Conservation (phyloP, 2,329 filamentous ascomycete species). For the Diatrype stigma region DNA sequence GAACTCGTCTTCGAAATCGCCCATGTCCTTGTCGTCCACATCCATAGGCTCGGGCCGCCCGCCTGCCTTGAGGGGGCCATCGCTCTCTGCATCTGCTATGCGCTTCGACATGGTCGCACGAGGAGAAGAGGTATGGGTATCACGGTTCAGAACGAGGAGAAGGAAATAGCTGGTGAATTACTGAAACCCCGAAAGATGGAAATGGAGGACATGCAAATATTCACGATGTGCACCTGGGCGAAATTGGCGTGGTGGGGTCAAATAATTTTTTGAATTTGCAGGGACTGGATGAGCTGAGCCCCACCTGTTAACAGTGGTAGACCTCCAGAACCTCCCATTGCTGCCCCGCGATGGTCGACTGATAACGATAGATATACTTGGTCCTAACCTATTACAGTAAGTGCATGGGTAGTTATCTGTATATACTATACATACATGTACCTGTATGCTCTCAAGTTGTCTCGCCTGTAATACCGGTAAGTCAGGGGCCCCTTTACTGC, state of each 20-base stretch:
- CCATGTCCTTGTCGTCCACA: constrained; percentile 61
- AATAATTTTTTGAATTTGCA: background rate
- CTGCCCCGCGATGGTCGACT: background rate
- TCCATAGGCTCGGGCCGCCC: constrained; percentile 62
- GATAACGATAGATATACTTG: too few species aligned
- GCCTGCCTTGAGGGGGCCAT: constrained; percentile 54
- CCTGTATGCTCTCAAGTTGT: too few species aligned
- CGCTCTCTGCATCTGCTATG: constrained; percentile 45
- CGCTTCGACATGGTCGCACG: constrained; percentile 55
- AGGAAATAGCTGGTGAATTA: background rate
- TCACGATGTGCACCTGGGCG: background rate
- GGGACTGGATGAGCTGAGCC: background rate
- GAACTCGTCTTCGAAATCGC: constrained; percentile 93
- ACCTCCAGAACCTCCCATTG: too few species aligned
- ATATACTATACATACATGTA: too few species aligned
- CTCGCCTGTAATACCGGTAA: too few species aligned
- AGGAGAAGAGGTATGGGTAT: background rate
- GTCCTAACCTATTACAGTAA: too few species aligned
- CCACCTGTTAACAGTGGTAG: too few species aligned
- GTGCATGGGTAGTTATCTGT: too few species aligned
- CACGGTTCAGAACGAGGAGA: background rate
- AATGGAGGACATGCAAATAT: too few species aligned
- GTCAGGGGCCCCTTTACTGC: too few species aligned
- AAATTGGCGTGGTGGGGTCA: background rate
- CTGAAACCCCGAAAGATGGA: too few species aligned